These are phyloP conservation scores for Penicillium diatomitis DNA, from an alignment of 495 filamentous ascomycete genomes.

Conservation along the genomic window DNA sequence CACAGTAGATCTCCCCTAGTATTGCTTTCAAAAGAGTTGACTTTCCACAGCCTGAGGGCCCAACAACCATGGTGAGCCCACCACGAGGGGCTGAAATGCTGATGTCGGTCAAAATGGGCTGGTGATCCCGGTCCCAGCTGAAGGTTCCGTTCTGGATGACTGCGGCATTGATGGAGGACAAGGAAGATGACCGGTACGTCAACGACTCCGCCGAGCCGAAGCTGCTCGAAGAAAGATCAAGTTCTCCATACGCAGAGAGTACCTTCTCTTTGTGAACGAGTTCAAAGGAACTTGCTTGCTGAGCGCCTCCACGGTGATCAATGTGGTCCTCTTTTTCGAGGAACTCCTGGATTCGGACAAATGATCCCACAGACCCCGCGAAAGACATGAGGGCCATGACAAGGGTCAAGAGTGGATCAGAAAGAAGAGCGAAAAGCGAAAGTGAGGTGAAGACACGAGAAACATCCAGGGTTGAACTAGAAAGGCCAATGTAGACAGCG, in stretches of 20 bases:
- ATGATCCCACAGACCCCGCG: conserved; percentile 46
- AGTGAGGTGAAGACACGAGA: conserved; percentile 49
- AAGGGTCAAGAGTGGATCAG: conserved; percentile 45
- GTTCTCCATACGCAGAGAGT: conserved; percentile 10
- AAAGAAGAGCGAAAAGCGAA: conserved; percentile 51
- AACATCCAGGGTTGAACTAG: conserved; percentile 40
- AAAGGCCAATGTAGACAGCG: conserved; percentile 39
- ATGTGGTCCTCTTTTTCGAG: conserved; percentile 35
- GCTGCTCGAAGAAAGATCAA: conserved; percentile 13
- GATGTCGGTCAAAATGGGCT: conserved; percentile 33
- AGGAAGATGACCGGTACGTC: conserved; percentile 12
- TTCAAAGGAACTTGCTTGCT: conserved; percentile 11
- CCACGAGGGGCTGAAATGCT: conserved; percentile 30
- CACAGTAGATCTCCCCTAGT: conserved; percentile 44
- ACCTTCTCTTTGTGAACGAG: conserved; percentile 17
- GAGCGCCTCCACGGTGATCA: conserved; percentile 20
- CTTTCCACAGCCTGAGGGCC: conserved; percentile 54
- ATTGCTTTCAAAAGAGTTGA: conserved; percentile 48
- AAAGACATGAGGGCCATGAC: conserved; percentile 48
- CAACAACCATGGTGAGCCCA: conserved; percentile 44
- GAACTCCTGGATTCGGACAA: conserved; percentile 51
- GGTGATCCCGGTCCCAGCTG: conserved; percentile 40
- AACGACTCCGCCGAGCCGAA: conserved; percentile 19
- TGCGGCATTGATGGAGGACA: conserved; percentile 17
- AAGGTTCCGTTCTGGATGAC: conserved; percentile 39